Evolutionary conservation across 345 rosid species (phyloP).

Genomic region (Eucalyptus cloeziana): DNA sequence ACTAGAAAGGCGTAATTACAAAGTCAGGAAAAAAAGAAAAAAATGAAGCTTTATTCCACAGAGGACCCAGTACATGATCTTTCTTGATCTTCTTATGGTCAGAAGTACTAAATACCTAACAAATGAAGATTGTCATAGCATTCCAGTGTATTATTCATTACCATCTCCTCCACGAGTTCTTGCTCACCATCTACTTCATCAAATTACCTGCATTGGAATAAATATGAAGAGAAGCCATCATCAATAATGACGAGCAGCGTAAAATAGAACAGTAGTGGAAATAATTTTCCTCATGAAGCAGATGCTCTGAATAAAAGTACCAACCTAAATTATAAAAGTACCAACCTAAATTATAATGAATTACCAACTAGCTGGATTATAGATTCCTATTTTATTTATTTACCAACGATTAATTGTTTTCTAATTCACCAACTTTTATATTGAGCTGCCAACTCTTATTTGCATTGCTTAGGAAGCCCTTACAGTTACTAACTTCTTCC

Average conservation of each 20-base stretch:
- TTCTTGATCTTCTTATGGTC: not conserved
- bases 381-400: too few relatives aligned
- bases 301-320: not conserved
- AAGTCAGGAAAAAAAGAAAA: not conserved
- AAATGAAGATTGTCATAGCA: not conserved
- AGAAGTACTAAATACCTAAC: not conserved
- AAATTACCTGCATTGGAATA: constrained; percentile 11
- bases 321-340: too few relatives aligned
- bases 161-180: not conserved
- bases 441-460: not conserved
- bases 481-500: not conserved
- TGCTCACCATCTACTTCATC: constrained; percentile 4
- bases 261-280: not conserved
- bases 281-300: not conserved
- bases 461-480: not conserved
- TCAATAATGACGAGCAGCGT: not conserved
- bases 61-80: not conserved
- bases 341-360: too few relatives aligned
- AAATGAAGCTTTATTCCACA: not conserved
- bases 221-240: not conserved
- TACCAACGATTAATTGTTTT: too few relatives aligned
- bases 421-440: too few relatives aligned
- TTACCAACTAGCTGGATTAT: too few relatives aligned
- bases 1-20: not conserved
- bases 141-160: not conserved